Evolutionary conservation across 768 basidiomycete species (phyloP), one percentile per base, ranked within the genome.

Genomic region (Exidia glandulosa): DNA sequence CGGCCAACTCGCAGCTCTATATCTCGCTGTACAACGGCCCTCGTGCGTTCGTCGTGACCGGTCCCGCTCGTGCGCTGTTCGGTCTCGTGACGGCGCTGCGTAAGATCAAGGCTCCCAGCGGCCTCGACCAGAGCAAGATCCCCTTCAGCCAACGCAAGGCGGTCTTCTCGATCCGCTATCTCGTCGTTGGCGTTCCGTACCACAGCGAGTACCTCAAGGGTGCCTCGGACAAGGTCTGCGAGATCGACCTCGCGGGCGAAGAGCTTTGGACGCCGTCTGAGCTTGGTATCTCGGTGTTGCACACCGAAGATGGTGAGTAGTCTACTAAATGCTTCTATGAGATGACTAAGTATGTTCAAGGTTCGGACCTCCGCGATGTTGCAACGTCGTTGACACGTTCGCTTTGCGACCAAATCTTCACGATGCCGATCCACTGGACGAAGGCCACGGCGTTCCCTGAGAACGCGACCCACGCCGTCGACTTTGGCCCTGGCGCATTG

Each of bases 171-270:
- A 82, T 89, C 55, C 86, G 96, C 50, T 99, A 98, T 79, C 76
- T 99, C 67, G 87, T 91, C n/a, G 88, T 99, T 68, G 88, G 85
- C 58, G 95, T 94, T 2, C 96, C 96, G 1, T 99, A 94, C 75
- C 96, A 99, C 78, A 94, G 93, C 72, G 76, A 77, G 23, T 95
- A 97, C 73, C 77, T 99, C 59, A 69, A 69, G 19, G 85, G 81
- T 31, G 87, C 84, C 1, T 83, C 91, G 2, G 82, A 92, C 63
- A 88, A 84, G 71, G 73, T 96, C 54, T 72, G 88, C 37, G 71
- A 80, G n/a, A 82, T 87, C 60, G 91, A 94, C 74, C 73, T 94
- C 34, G 76, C 74, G 12, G 85, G 81, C 2, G 81, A 91, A 66
- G 92, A 95, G 66, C 69, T 95, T 29, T 94, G 91, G 90, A 69